Percentiles rank a stretch among this genome's conserved stretches.
Conservation (phyloP, 2,329 filamentous ascomycete genomes). For the Orbilia javanica region DNA sequence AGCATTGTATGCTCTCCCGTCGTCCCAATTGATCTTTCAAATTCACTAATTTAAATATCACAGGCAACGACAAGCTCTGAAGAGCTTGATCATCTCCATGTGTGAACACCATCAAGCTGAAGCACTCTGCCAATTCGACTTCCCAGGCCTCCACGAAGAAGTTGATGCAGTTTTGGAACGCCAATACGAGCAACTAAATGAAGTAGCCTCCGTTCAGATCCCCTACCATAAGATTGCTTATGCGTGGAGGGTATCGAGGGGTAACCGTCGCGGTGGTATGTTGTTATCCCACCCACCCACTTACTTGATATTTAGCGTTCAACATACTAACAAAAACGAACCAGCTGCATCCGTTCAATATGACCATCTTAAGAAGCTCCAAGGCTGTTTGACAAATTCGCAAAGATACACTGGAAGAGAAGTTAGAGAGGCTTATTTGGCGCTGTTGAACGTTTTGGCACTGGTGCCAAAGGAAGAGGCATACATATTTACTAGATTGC, state of each 20-base stretch:
- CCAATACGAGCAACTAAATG: conserved; percentile 77
- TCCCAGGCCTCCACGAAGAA: conserved; percentile 79
- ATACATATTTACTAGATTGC: conserved; percentile 76
- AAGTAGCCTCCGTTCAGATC: conserved; percentile 72
- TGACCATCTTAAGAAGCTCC: conserved; percentile 75
- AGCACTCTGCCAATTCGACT: conserved; percentile 80
- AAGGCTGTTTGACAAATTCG: conserved; percentile 72
- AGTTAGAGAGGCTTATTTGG: conserved; percentile 82
- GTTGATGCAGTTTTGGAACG: conserved; percentile 83
- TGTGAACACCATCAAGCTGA: conserved; percentile 75
- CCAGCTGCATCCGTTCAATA: conserved; percentile 73
- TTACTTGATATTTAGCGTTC: not conserved
- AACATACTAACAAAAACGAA: conserved; percentile 2
- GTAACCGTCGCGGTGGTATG: conserved; percentile 81
- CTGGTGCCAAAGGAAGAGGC: conserved; percentile 85
- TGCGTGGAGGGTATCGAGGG: conserved; percentile 82
- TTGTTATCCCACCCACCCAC: not conserved
- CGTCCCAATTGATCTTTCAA: not conserved
- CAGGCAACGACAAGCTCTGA: conserved; percentile 76
- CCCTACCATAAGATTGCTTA: conserved; percentile 92
- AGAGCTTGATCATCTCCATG: conserved; percentile 77
- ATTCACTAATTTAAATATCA: conserved; percentile 24
- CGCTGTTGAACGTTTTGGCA: conserved; percentile 90
- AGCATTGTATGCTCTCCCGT: conserved; percentile 68
- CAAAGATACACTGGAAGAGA: conserved; percentile 66